Evolutionary conservation across 2,329 filamentous ascomycete species (phyloP).

Genomic region (Stagonosporopsis rhizophila): DNA sequence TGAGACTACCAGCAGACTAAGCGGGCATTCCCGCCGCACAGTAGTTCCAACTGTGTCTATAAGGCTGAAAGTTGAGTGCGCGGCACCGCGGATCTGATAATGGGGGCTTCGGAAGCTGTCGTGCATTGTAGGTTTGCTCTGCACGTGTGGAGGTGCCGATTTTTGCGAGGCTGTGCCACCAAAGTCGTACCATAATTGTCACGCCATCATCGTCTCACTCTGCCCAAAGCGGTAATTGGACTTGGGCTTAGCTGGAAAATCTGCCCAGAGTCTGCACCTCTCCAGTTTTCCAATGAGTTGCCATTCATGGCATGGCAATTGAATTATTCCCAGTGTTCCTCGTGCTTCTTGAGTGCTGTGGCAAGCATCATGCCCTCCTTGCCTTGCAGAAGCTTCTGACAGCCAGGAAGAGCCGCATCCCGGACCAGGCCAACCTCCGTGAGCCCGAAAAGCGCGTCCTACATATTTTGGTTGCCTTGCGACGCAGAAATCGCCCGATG

Average conservation of each 20-base stretch:
- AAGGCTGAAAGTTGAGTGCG: slow-evolving; percentile 21
- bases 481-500: slow-evolving; percentile 6
- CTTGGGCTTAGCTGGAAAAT: slow-evolving; percentile 4
- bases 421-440: not conserved
- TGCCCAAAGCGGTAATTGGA: slow-evolving; percentile 9
- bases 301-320: not conserved
- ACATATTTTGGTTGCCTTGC: not conserved
- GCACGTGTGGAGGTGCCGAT: slow-evolving; percentile 20
- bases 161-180: slow-evolving; percentile 9
- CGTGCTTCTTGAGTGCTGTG: not conserved
- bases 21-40: slow-evolving; percentile 24
- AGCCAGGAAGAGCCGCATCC: not conserved
- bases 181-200: slow-evolving; percentile 19
- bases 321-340: not conserved
- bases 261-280: slow-evolving; percentile 1
- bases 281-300: not conserved
- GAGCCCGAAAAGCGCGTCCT: not conserved
- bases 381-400: not conserved
- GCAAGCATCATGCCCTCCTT: not conserved
- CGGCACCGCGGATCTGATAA: slow-evolving; percentile 19
- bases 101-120: not conserved
- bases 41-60: slow-evolving; percentile 1
- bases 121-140: slow-evolving; percentile 8
- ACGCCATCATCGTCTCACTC: slow-evolving; percentile 26
- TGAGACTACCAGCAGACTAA: slow-evolving; percentile 18